Conservation (phyloP, 768 basidiomycete genomes). For the Dioszegia aurantiaca region DNA sequence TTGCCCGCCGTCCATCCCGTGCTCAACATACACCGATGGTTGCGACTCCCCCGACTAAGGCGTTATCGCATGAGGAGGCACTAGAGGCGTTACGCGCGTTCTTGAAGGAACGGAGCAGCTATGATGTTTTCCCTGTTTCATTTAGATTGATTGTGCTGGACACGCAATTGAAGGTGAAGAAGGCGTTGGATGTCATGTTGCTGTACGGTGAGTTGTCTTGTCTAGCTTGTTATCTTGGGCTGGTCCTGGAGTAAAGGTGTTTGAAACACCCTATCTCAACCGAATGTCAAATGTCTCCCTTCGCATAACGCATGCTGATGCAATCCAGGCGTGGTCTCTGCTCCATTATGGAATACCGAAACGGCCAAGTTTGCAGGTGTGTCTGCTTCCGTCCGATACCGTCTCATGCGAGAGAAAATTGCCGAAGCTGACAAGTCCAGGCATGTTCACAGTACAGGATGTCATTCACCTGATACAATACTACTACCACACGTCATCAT, state of each 20-base stretch:
- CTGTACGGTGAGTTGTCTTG: slow-evolving; percentile 58
- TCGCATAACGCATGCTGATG: slow-evolving; percentile 9
- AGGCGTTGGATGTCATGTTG: slow-evolving; percentile 72
- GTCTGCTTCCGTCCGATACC: too few species aligned
- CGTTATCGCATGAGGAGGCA: slow-evolving; percentile 50
- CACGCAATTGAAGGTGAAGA: slow-evolving; percentile 91
- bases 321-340: slow-evolving; percentile 83
- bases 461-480: slow-evolving; percentile 99
- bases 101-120: slow-evolving; percentile 79
- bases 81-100: slow-evolving; percentile 66
- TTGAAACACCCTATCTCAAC: too few species aligned
- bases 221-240: too few species aligned
- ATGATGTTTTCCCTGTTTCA: slow-evolving; percentile 96
- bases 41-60: slow-evolving; percentile 13
- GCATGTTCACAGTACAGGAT: slow-evolving; percentile 99
- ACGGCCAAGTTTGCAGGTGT: slow-evolving; percentile 73
- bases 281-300: neutral
- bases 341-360: slow-evolving; percentile 96
- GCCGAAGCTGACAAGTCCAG: slow-evolving; percentile 50
- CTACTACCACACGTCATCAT: slow-evolving; percentile 82
- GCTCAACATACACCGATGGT: slow-evolving; percentile 39
- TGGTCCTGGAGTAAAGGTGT: too few species aligned
- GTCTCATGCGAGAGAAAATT: too few species aligned
- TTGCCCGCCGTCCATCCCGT: slow-evolving; percentile 34
- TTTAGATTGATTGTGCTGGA: slow-evolving; percentile 96